Percentiles rank a stretch among this genome's conserved stretches.
Evolutionary conservation across 1,139 yeast species (phyloP).

Genomic region (Zhuliangozyma blackwelliae): DNA sequence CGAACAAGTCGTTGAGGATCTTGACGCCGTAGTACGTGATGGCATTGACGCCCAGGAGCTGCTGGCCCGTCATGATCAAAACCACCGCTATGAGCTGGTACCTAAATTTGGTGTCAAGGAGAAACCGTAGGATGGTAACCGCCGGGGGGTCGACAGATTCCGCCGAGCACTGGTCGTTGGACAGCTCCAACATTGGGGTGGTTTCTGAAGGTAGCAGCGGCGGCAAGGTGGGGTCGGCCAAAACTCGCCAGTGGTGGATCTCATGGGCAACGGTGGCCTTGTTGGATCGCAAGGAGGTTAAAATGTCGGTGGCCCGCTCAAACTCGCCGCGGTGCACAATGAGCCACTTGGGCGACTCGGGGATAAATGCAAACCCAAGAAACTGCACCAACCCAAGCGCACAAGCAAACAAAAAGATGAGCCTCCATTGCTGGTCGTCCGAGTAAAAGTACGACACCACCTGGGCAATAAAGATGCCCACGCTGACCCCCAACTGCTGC

Average conservation of each 20-base stretch:
- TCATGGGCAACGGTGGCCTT: constrained; percentile 27
- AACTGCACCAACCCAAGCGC: constrained; percentile 25
- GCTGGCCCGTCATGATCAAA: constrained; percentile 36
- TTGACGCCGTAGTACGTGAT: constrained; percentile 37
- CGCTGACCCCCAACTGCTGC: constrained; percentile 33
- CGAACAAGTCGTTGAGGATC: constrained; percentile 16
- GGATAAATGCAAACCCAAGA: constrained; percentile 26
- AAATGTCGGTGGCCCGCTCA: constrained; percentile 22
- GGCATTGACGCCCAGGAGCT: constrained; percentile 39
- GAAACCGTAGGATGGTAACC: constrained; percentile 21
- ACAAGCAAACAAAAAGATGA: constrained; percentile 24
- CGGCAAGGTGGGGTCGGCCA: constrained; percentile 4
- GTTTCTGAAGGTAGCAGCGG: constrained; percentile 1
- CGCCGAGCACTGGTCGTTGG: constrained; percentile 10
- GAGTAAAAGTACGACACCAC: constrained; percentile 28
- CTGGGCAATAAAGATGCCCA: constrained; percentile 34
- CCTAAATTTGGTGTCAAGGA: constrained; percentile 17
- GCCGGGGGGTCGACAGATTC: constrained; percentile 29
- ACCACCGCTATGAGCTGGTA: constrained; percentile 27
- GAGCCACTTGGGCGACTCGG: constrained; percentile 42
- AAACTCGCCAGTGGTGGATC: constrained; percentile 35
- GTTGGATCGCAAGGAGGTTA: constrained; percentile 27
- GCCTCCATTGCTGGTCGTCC: constrained; percentile 34
- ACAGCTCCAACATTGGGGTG: constrained; percentile 1
- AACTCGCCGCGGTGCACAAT: constrained; percentile 27